phyloP scores from a whole-genome alignment of 176 grass and related monocot species.

The Zoysia pacifica region DNA sequence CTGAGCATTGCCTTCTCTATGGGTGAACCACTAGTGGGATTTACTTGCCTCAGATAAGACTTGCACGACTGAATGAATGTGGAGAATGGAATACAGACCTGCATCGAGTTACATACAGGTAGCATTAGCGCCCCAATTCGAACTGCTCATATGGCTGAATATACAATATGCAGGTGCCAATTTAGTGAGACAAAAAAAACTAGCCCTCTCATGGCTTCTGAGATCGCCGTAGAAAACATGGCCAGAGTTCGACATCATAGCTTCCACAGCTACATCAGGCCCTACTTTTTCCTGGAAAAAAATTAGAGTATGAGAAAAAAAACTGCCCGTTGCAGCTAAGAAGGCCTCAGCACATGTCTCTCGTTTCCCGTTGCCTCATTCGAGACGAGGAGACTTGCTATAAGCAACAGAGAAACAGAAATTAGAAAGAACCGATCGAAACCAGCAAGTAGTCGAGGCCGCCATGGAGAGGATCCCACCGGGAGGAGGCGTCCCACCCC shows the following conservation, averaged over 20 bases:
- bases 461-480: slow-evolving; percentile 75
- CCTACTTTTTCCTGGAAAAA: slow-evolving; percentile 77
- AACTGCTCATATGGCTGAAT: not conserved
- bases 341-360: not conserved
- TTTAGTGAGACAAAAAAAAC: not conserved
- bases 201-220: slow-evolving; percentile 89
- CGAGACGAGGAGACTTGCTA: not conserved
- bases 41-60: slow-evolving; percentile 47
- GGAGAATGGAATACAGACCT: slow-evolving; percentile 81
- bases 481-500: slow-evolving; percentile 52
- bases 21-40: slow-evolving; percentile 33
- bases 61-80: slow-evolving; percentile 73
- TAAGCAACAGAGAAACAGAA: not conserved
- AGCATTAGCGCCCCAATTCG: not conserved
- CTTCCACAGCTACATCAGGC: slow-evolving; percentile 61
- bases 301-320: slow-evolving; percentile 8
- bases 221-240: slow-evolving; percentile 82
- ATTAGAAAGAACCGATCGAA: not conserved
- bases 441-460: slow-evolving; percentile 93
- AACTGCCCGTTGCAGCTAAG: not conserved
- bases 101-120: slow-evolving; percentile 2
- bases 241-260: slow-evolving; percentile 75
- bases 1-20: slow-evolving; percentile 21
- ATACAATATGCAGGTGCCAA: not conserved
- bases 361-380: not conserved